phyloP scores from a whole-genome alignment of 1,284 basidiomycete genomes.

The Ustilago esculenta region DNA sequence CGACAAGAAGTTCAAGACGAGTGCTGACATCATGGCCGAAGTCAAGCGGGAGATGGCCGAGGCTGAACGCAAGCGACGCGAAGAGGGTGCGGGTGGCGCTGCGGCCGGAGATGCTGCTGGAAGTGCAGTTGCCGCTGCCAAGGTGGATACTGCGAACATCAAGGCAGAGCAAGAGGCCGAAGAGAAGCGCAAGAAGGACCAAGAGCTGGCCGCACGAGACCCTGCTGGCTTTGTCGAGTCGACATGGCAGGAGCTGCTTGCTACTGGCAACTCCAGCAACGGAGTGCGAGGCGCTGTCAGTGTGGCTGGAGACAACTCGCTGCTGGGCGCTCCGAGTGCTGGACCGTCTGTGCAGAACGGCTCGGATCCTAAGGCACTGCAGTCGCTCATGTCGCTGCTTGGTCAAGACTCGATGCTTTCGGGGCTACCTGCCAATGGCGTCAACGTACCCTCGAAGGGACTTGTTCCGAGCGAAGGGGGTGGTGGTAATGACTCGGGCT shows the following conservation, averaged over 20 bases:
- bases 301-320: constrained; percentile 11
- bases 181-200: constrained; percentile 39
- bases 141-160: constrained; percentile 32
- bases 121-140: constrained; percentile 23
- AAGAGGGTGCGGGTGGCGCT: constrained; percentile 23
- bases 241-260: constrained; percentile 53
- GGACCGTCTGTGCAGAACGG: constrained; percentile 20
- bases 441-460: constrained; percentile 18
- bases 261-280: constrained; percentile 24
- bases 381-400: constrained; percentile 46
- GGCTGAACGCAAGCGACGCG: constrained; percentile 49
- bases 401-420: constrained; percentile 46
- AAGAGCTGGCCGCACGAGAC: constrained; percentile 40
- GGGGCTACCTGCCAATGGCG: constrained; percentile 21
- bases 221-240: constrained; percentile 49
- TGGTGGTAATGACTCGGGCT: constrained; percentile 18
- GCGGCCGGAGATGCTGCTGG: constrained; percentile 14
- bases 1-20: constrained; percentile 55
- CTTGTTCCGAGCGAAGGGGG: constrained; percentile 10
- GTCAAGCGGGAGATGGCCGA: constrained; percentile 62
- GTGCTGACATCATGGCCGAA: constrained; percentile 62
- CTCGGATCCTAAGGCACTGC: constrained; percentile 40
- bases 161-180: constrained; percentile 48
- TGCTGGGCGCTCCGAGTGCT: constrained; percentile 30
- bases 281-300: constrained; percentile 13